phyloP scores from a whole-genome alignment of 1,284 basidiomycete species.

The Leccinum brunneo-olivaceum region DNA sequence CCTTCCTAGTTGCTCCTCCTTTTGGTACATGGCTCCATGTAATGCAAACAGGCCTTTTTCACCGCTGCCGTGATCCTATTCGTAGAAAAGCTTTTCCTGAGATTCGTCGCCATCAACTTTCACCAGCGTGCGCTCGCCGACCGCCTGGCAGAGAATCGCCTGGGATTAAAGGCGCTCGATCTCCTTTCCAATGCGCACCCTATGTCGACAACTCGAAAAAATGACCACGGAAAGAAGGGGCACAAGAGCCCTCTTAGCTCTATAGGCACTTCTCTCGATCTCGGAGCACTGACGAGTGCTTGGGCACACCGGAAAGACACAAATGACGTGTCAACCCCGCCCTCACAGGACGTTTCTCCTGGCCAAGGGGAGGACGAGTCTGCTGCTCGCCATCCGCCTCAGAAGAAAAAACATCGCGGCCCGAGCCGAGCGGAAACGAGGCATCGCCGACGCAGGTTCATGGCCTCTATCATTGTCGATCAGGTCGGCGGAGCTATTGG shows the following conservation, averaged over 20 bases:
- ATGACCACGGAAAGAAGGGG: constrained; percentile 32
- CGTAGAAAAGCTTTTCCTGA: constrained; percentile 64
- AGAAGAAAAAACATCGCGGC: constrained; percentile 15
- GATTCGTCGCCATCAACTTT: constrained; percentile 73
- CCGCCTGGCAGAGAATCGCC: constrained; percentile 59
- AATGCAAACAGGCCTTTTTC: constrained; percentile 50
- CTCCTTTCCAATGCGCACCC: constrained; percentile 59
- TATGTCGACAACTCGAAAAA: constrained; percentile 25
- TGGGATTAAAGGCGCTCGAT: constrained; percentile 65
- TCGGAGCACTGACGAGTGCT: constrained; percentile 20
- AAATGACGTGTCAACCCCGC: constrained; percentile 12
- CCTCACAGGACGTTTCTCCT: constrained; percentile 3
- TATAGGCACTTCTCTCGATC: constrained; percentile 27
- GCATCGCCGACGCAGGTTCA: constrained; percentile 43
- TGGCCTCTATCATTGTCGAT: constrained; percentile 63
- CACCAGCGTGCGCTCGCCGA: constrained; percentile 70
- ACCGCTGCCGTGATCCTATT: constrained; percentile 56
- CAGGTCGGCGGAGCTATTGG: constrained; percentile 64
- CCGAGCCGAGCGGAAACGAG: constrained; percentile 31
- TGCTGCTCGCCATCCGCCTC: constrained; percentile 14
- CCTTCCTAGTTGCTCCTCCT: not conserved
- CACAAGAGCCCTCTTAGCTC: constrained; percentile 29
- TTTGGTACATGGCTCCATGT: constrained; percentile 1
- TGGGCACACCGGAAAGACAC: constrained; percentile 25
- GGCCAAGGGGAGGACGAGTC: constrained; percentile 16